Percentiles rank a stretch among this genome's conserved stretches.
Evolutionary conservation across 352 stramenopile genomes (phyloP).

Genomic region (Globisporangium solare): DNA sequence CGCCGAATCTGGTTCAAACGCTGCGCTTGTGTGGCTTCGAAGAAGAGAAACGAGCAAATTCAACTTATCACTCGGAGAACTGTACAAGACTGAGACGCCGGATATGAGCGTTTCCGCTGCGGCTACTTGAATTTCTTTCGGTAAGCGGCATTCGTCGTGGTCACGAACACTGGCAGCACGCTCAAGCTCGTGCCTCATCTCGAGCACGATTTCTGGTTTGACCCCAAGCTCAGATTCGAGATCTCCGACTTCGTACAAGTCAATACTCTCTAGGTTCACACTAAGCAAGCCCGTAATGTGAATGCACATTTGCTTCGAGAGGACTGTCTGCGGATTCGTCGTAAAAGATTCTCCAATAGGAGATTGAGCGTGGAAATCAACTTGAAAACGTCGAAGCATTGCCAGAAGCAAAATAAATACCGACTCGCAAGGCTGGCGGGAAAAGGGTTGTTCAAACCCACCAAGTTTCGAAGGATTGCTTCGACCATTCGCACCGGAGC

Average conservation of each 20-base stretch:
- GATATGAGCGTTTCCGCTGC: constrained; percentile 62
- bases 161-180: constrained; percentile 32
- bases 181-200: constrained; percentile 48
- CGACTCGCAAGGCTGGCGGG: constrained; percentile 51
- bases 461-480: constrained; percentile 6
- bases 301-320: constrained; percentile 21
- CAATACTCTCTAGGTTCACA: constrained; percentile 63
- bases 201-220: constrained; percentile 20
- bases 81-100: constrained; percentile 63
- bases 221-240: constrained; percentile 33
- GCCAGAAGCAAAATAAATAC: constrained; percentile 45
- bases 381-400: constrained; percentile 42
- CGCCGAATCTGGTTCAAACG: constrained; percentile 30
- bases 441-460: constrained; percentile 78
- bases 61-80: constrained; percentile 51
- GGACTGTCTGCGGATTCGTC: neutral
- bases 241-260: constrained; percentile 45
- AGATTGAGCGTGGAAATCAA: neutral
- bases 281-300: constrained; percentile 51
- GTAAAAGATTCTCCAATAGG: neutral
- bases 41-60: constrained; percentile 65
- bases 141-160: constrained; percentile 3
- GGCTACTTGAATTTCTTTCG: constrained; percentile 37
- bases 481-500: neutral
- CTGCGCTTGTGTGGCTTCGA: constrained; percentile 25